These are phyloP conservation scores for Ophiostoma fasciatum DNA, from an alignment of 2,329 filamentous ascomycete genomes.

Conservation along the genomic window DNA sequence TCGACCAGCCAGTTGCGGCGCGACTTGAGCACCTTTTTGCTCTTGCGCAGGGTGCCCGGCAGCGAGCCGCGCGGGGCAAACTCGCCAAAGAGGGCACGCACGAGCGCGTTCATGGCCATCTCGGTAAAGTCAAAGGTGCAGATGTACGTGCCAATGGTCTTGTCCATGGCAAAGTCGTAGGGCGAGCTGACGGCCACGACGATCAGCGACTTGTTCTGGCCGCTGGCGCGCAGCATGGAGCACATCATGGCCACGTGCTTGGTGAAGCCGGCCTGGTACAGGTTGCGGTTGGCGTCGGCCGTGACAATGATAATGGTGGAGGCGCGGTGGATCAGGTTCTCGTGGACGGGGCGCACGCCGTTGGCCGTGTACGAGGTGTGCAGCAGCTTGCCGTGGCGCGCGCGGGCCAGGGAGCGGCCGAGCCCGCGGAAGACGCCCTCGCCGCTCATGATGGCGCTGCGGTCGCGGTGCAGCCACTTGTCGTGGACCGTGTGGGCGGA, in stretches of 20 bases:
- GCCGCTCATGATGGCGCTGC: conserved; percentile 65
- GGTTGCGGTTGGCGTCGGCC: conserved; percentile 82
- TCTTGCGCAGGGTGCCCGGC: conserved; percentile 68
- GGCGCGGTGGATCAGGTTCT: conserved; percentile 79
- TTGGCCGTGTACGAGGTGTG: conserved; percentile 95
- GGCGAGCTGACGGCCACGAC: conserved; percentile 90
- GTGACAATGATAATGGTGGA: conserved; percentile 83
- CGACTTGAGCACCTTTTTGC: conserved; percentile 75
- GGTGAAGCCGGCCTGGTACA: conserved; percentile 88
- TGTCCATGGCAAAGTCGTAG: conserved; percentile 92
- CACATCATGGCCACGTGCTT: conserved; percentile 96
- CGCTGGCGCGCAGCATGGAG: conserved; percentile 60
- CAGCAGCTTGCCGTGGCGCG: conserved; percentile 70
- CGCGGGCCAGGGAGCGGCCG: conserved; percentile 72
- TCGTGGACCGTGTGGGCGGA: conserved; percentile 41
- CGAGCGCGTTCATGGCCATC: conserved; percentile 70
- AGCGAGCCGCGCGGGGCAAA: conserved; percentile 42
- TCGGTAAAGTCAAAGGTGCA: conserved; percentile 97
- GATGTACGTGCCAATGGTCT: conserved; percentile 77
- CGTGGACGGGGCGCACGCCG: conserved; percentile 80
- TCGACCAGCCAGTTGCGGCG: conserved; percentile 92
- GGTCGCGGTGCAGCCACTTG: conserved; percentile 41
- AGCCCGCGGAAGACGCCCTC: conserved; percentile 87
- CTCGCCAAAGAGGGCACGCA: conserved; percentile 73
- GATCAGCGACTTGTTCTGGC: conserved; percentile 76